Percentiles rank a stretch among this genome's conserved stretches.
Evolutionary conservation across 2,329 filamentous ascomycete genomes (phyloP).

Genomic region (Blastomyces silverae): DNA sequence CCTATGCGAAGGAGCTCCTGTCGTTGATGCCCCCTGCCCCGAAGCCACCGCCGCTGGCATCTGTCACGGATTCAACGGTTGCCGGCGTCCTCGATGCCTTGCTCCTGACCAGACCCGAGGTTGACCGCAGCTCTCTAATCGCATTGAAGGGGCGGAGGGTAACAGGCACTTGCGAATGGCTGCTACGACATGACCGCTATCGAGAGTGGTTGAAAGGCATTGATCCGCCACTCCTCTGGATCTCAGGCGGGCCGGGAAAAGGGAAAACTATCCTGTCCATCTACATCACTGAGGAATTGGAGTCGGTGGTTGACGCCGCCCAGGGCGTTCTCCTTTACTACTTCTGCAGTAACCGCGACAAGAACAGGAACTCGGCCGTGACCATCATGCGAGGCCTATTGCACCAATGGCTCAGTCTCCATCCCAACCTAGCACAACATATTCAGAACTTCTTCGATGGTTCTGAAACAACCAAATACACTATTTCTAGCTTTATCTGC

Average conservation of each 20-base stretch:
- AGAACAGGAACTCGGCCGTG: conserved; percentile 24
- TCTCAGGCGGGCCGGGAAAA: conserved; percentile 26
- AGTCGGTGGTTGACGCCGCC: conserved; percentile 18
- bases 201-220: conserved; percentile 20
- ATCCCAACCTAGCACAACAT: conserved; percentile 20
- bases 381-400: conserved; percentile 24
- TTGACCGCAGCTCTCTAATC: conserved; percentile 25
- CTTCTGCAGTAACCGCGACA: conserved; percentile 26
- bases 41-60: conserved; percentile 15
- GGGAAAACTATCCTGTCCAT: conserved; percentile 28
- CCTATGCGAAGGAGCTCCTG: conserved; percentile 25
- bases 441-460: conserved; percentile 21
- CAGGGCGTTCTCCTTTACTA: conserved; percentile 23
- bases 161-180: conserved; percentile 26
- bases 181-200: conserved; percentile 21
- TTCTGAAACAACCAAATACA: conserved; percentile 23
- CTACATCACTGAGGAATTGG: conserved; percentile 23
- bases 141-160: conserved; percentile 23
- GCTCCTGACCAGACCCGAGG: conserved; percentile 23
- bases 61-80: conserved; percentile 20
- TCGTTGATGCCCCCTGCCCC: conserved; percentile 5
- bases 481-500: conserved; percentile 21
- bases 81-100: conserved; percentile 23
- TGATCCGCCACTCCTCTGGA: conserved; percentile 24
- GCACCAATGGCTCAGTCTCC: conserved; percentile 22